A percentile compares a stretch with the other conserved stretches of the same genome.
Evolutionary conservation across 768 basidiomycete species (phyloP).

Genomic region (Termitomyces titanicus): DNA sequence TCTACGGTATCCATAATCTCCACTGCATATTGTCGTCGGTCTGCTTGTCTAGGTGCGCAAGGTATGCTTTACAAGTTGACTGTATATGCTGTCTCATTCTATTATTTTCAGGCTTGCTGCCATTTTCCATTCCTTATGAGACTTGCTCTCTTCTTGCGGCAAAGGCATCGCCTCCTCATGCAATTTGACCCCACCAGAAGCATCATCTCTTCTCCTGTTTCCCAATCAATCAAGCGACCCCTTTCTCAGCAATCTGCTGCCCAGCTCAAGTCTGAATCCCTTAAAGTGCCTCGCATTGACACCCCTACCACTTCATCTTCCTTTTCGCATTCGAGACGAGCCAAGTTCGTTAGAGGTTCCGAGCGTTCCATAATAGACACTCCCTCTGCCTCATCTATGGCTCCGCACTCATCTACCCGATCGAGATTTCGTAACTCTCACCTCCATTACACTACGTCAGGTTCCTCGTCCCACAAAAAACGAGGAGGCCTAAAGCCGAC

Average conservation of each 20-base stretch:
- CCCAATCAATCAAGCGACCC: slow-evolving; percentile 38
- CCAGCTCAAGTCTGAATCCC: slow-evolving; percentile 9
- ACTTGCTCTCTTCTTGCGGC: slow-evolving; percentile 41
- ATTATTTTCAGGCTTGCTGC: not conserved
- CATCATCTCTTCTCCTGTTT: slow-evolving; percentile 18
- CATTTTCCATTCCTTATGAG: slow-evolving; percentile 39
- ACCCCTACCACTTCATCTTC: slow-evolving; percentile 17
- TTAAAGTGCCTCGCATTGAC: slow-evolving; percentile 28
- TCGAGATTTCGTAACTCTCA: slow-evolving; percentile 8
- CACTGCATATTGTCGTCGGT: not conserved
- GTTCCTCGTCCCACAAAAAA: slow-evolving; percentile 17
- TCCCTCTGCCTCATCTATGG: slow-evolving; percentile 24
- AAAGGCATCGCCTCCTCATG: slow-evolving; percentile 58
- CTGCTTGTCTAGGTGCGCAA: not conserved
- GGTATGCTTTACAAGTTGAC: not conserved
- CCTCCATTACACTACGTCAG: slow-evolving; percentile 5
- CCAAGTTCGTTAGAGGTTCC: slow-evolving; percentile 3
- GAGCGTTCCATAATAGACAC: slow-evolving; percentile 1
- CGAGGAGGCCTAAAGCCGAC: slow-evolving; percentile 6
- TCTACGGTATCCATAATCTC: not conserved
- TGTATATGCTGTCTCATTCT: not conserved
- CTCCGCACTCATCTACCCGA: slow-evolving; percentile 16
- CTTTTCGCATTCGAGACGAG: slow-evolving; percentile 19
- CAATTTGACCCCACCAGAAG: slow-evolving; percentile 42
- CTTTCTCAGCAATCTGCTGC: slow-evolving; percentile 37